phyloP scores from a whole-genome alignment of 352 stramenopile species.

The Thraustochytrium sp. region DNA sequence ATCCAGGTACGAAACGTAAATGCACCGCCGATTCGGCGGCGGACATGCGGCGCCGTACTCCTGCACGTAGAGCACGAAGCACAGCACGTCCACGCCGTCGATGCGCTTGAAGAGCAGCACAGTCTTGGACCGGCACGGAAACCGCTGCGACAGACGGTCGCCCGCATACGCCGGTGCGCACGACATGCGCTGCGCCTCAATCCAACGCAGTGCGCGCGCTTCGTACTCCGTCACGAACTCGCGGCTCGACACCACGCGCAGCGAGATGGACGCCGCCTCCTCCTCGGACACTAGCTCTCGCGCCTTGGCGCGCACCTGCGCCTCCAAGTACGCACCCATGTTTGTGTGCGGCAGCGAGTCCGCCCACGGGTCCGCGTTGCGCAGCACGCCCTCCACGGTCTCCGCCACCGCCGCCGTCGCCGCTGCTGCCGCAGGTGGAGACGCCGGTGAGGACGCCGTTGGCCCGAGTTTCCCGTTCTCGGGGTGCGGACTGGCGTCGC shows the following conservation, averaged over 20 bases:
- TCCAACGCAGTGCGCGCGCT: neutral
- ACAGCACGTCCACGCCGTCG: conserved; percentile 95
- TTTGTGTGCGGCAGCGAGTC: neutral
- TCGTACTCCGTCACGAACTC: conserved; percentile 29
- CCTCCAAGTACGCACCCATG: conserved; percentile 15
- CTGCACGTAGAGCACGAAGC: conserved; percentile 99
- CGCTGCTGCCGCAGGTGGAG: too few species aligned
- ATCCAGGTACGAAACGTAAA: conserved; percentile 99
- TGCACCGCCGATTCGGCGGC: conserved; percentile 83
- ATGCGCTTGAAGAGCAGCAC: conserved; percentile 99
- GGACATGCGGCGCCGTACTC: conserved; percentile 97
- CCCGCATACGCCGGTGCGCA: neutral
- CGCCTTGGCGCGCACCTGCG: neutral
- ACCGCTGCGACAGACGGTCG: neutral
- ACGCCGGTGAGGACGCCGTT: too few species aligned
- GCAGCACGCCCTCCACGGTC: neutral
- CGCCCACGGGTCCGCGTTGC: neutral
- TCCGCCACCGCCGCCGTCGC: neutral
- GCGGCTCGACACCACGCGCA: conserved; percentile 32
- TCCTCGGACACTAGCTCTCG: neutral
- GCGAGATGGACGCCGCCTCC: conserved; percentile 8
- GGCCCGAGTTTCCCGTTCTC: too few species aligned
- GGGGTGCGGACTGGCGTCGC: too few species aligned
- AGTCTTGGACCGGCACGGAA: conserved; percentile 91
- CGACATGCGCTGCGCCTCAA: conserved; percentile 25